Evolutionary conservation across 345 rosid genomes (phyloP).

Genomic region (Citrus cavaleriei): DNA sequence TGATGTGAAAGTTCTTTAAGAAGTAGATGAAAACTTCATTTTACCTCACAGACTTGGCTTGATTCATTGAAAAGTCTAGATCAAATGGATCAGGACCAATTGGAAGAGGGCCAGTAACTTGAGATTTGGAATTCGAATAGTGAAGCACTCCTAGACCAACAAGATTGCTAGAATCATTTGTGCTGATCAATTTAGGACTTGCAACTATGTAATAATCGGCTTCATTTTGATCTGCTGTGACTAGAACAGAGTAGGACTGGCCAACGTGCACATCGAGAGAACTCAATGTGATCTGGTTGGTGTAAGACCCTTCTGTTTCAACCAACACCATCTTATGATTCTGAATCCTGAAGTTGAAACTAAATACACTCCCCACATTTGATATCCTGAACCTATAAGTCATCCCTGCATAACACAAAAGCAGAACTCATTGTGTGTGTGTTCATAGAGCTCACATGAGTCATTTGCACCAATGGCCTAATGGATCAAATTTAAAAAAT

Average conservation of each 20-base stretch:
- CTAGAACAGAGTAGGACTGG: conserved; percentile 45
- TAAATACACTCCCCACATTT: conserved; percentile 29
- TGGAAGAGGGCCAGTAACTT: conserved; percentile 27
- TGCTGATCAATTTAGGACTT: conserved; percentile 25
- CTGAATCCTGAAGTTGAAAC: conserved; percentile 42
- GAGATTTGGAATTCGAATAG: conserved; percentile 24
- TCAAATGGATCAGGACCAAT: conserved; percentile 41
- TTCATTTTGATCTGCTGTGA: conserved; percentile 35
- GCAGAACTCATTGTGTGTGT: background rate
- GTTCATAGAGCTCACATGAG: background rate
- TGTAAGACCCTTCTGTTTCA: conserved; percentile 52
- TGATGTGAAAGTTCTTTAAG: no score
- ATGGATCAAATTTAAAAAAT: background rate
- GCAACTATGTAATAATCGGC: conserved; percentile 42
- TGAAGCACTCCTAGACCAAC: conserved; percentile 38
- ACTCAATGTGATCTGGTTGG: conserved; percentile 28
- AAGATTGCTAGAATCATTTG: conserved; percentile 10
- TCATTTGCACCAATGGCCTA: background rate
- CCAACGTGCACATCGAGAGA: conserved; percentile 46
- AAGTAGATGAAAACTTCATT: no score
- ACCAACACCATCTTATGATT: conserved; percentile 42
- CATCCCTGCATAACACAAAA: conserved; percentile 21
- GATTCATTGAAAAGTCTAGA: conserved; percentile 32
- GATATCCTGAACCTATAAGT: conserved; percentile 46
- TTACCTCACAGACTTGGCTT: conserved; percentile 41